Evolutionary conservation across 306 rosid genomes (phyloP), one percentile per base, ranked within the genome.

Genomic region (Albizia julibrissin): DNA sequence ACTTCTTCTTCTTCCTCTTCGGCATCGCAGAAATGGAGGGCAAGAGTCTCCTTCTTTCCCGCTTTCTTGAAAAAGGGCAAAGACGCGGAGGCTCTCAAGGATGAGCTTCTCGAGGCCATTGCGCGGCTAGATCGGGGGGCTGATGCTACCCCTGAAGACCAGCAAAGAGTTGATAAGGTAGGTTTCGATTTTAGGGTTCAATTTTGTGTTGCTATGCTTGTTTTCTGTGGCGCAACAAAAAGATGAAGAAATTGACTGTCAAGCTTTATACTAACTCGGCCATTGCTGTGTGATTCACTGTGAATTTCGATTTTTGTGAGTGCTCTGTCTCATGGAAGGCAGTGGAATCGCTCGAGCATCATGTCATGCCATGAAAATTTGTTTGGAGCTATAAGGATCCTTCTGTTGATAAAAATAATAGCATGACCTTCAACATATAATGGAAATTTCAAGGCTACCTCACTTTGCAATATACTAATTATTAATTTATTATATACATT

Each of bases 91-190:
- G 47, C 81, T 74, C 82, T 94, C 71, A 94, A 92, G 84, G 88
- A 94, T 68, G 91, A 94, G 81, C 97, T 94, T 80, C 92, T 94
- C 22, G 85, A 86, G 14, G 94, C 93, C 81, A 90, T 94, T 89
- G 87, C 86, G 8, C 79, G 88, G 0, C 93, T 94, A 37, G 98
- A 94, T 88, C 89, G 97, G 52, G 98, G 98, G 3, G 97, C 98
- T n/a, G 92, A 89, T 40, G 97, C 98, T 74, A 79, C 97, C 56
- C 84, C 87, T 4, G 87, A 92, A 73, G 98, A 94, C 52, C 97
- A 91, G 85, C 85, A 83, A 83, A 82, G 22, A 0, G 84, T 92
- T 84, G 94, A 94, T 87, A 86, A 91, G 94, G 98, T 89, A 19
- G 75, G 47, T 3, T 40, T 46, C 62, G 12, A 10, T 13, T 61